These are phyloP conservation scores for Teunomyces funiuensis DNA, from an alignment of 805 yeast genomes.

Conservation along the genomic window DNA sequence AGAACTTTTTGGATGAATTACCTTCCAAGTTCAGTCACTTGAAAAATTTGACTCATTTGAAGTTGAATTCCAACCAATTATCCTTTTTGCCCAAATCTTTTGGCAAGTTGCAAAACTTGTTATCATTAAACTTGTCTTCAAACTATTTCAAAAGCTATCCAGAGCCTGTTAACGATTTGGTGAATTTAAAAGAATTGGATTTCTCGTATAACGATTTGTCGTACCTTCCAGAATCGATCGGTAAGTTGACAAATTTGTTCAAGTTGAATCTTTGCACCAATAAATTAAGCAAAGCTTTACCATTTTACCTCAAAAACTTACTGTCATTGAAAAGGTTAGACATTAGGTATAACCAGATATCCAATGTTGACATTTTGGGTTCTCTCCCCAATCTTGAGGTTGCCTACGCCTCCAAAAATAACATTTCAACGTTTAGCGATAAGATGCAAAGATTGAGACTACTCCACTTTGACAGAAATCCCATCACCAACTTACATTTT, in stretches of 20 bases:
- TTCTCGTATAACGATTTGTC: conserved; percentile 76
- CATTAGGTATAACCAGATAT: conserved; percentile 64
- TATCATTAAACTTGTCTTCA: conserved; percentile 72
- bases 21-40: conserved; percentile 58
- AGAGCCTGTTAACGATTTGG: conserved; percentile 59
- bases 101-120: conserved; percentile 52
- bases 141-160: conserved; percentile 67
- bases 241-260: conserved; percentile 58
- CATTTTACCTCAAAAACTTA: conserved; percentile 53
- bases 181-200: conserved; percentile 64
- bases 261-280: conserved; percentile 77
- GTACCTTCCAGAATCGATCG: conserved; percentile 59
- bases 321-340: conserved; percentile 67
- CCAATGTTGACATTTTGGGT: conserved; percentile 57
- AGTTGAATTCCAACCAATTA: conserved; percentile 75
- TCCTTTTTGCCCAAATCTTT: conserved; percentile 61
- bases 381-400: conserved; percentile 63
- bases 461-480: conserved; percentile 77
- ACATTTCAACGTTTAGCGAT: conserved; percentile 67
- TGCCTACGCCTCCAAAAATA: conserved; percentile 72
- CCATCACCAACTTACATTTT: conserved; percentile 68
- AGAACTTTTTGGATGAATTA: conserved; percentile 68
- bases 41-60: conserved; percentile 54
- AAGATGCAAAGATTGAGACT: conserved; percentile 62
- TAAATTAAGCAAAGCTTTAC: conserved; percentile 52